Base-by-base conservation (phyloP, 2,329 filamentous ascomycete genomes). In the Moelleriella libera region DNA sequence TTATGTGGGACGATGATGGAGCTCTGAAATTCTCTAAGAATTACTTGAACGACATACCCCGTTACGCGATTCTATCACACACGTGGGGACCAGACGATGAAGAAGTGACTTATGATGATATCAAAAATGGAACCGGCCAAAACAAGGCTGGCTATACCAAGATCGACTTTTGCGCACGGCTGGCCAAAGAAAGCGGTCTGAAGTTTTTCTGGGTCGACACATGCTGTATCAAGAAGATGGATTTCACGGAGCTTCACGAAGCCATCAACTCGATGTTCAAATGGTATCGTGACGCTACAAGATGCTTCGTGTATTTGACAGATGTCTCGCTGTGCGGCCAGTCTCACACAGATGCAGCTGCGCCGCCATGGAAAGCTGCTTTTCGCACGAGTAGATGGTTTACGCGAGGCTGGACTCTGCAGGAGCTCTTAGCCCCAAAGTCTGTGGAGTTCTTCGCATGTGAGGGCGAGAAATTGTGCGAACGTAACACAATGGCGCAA, bases 11-110 rank as follows among this genome's bases (percentile, higher is more conserved):
- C 21, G 21, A 21, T 21, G 21, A 21, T 21, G 21, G 21, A 21
- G 21, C 21, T 21, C 21, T 21, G 21, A 21, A 21, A 21, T 21
- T 21, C 21, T 21, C 21, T 3, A 21, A 21, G 21, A 3, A 21
- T 21, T 21, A 21, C 32, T 37, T 4, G 4, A 41, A 41, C 39
- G 28, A 5, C 21, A 30, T 32, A 7, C 45, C 45, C 5, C 3
- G 11, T 14, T 57, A 56, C 11, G 54, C 54, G 8, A 57, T 57
- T 8, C 47, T 56, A 9, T 57, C 54, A 1, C 54, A 57, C 48
- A 54, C 51, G 2, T 57, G 54, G 54, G 49, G 49, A 21, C 6
- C 14, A 12, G 40, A 41, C 40, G 31, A 46, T 11, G 53, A 49
- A 9, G 53, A 56, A 41, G 52, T 55, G n/a, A 43, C 49, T 1